phyloP scores from a whole-genome alignment of 2,329 filamentous ascomycete species.

The Chaetomium globosum region DNA sequence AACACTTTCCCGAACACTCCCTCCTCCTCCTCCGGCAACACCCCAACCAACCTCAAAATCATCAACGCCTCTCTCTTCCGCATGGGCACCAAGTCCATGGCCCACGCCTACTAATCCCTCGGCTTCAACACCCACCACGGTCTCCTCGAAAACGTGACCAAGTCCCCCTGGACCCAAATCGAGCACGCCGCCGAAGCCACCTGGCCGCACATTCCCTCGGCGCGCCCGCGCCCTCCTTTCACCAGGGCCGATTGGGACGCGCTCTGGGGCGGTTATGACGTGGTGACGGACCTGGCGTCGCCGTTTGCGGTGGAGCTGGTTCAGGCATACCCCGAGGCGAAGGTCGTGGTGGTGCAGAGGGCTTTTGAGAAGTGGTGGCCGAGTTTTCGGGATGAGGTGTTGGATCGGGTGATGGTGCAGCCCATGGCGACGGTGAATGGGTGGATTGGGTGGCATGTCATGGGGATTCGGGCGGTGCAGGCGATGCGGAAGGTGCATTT shows the following conservation, averaged over 20 bases:
- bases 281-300: constrained; percentile 30
- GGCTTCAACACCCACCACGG: constrained; percentile 30
- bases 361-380: constrained; percentile 31
- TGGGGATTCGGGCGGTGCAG: constrained; percentile 7
- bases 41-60: constrained; percentile 16
- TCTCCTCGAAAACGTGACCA: constrained; percentile 9
- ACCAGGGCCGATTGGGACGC: constrained; percentile 28
- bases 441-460: not conserved
- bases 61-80: constrained; percentile 23
- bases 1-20: not conserved
- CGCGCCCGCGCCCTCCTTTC: constrained; percentile 12
- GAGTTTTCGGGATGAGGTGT: constrained; percentile 24
- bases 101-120: constrained; percentile 22
- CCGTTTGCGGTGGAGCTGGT: constrained; percentile 29
- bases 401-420: constrained; percentile 33
- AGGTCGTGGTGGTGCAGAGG: constrained; percentile 31
- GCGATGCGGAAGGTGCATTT: constrained; percentile 17
- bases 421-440: constrained; percentile 2
- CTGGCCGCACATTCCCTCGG: constrained; percentile 18
- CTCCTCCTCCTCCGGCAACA: not conserved
- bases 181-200: constrained; percentile 27
- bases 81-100: constrained; percentile 30
- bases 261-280: constrained; percentile 31
- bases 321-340: constrained; percentile 32
- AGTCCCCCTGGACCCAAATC: constrained; percentile 25